A percentile compares a stretch with the other conserved stretches of the same genome.
Evolutionary conservation across 805 yeast species (phyloP).

Genomic region (Clavispora santaluciae): DNA sequence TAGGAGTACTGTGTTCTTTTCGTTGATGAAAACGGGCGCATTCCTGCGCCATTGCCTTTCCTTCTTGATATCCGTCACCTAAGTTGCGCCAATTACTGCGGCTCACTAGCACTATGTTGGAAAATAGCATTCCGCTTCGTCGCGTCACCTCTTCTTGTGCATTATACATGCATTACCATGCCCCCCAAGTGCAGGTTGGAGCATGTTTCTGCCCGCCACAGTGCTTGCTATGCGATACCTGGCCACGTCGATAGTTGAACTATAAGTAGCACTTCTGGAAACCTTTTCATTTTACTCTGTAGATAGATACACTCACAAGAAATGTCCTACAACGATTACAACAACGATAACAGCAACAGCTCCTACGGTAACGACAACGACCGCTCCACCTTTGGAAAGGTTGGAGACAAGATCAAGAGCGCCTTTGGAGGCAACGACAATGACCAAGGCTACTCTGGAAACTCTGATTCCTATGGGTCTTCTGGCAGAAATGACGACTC

Average conservation of each 20-base stretch:
- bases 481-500: constrained; percentile 13
- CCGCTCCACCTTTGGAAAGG: constrained; percentile 2
- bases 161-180: neutral
- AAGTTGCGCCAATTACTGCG: neutral
- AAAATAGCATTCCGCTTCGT: neutral
- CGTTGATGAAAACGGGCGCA: neutral
- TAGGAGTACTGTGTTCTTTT: neutral
- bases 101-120: neutral
- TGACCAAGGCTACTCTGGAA: constrained; percentile 3
- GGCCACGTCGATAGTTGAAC: neutral
- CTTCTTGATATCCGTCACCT: neutral
- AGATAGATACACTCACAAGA: neutral
- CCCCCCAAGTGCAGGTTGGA: neutral
- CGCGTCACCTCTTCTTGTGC: neutral
- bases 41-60: neutral
- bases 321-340: constrained; percentile 17
- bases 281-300: no score
- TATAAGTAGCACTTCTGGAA: neutral
- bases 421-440: constrained; percentile 10
- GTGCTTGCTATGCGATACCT: neutral
- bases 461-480: constrained; percentile 14
- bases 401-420: constrained; percentile 11
- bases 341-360: constrained; percentile 16
- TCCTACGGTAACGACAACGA: constrained; percentile 10
- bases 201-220: neutral